These are phyloP conservation scores for Fusarium burgessii DNA, from an alignment of 2,329 filamentous ascomycete genomes.

Conservation along the genomic window DNA sequence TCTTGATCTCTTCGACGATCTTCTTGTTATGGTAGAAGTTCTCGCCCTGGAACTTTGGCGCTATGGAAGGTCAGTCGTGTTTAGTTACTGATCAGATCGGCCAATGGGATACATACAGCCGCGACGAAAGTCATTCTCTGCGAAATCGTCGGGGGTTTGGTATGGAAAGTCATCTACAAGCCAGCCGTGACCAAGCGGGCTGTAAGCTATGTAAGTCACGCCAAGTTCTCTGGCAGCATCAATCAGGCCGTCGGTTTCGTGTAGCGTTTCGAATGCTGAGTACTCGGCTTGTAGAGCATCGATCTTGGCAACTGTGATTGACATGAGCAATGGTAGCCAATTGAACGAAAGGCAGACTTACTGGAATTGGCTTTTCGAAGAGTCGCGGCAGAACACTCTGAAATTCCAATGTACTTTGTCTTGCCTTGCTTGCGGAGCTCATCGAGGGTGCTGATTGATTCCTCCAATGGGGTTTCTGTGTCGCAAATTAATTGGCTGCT, in stretches of 20 bases:
- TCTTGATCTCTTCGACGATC: conserved; percentile 4
- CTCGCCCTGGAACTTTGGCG: neutral
- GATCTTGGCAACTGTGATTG: neutral
- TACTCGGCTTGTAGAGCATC: conserved; percentile 8
- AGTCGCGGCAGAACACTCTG: neutral
- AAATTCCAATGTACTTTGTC: conserved; percentile 1
- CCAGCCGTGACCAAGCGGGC: neutral
- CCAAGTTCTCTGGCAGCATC: neutral
- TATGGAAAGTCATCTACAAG: neutral
- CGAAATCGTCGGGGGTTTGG: neutral
- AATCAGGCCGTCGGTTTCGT: conserved; percentile 1
- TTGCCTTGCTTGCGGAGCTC: conserved; percentile 1
- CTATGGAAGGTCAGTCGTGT: neutral
- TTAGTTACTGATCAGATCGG: rapidly evolving
- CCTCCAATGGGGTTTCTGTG: neutral
- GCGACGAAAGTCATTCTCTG: neutral
- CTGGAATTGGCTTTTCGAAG: conserved; percentile 5
- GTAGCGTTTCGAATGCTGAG: conserved; percentile 1
- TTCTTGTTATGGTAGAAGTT: neutral
- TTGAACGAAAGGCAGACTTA: rapidly evolving
- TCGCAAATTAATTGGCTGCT: too few species aligned
- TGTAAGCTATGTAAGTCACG: neutral
- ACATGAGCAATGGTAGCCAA: neutral
- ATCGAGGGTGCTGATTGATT: neutral
- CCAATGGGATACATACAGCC: neutral